phyloP scores from a whole-genome alignment of 768 basidiomycete species.

The Suillus sp. region DNA sequence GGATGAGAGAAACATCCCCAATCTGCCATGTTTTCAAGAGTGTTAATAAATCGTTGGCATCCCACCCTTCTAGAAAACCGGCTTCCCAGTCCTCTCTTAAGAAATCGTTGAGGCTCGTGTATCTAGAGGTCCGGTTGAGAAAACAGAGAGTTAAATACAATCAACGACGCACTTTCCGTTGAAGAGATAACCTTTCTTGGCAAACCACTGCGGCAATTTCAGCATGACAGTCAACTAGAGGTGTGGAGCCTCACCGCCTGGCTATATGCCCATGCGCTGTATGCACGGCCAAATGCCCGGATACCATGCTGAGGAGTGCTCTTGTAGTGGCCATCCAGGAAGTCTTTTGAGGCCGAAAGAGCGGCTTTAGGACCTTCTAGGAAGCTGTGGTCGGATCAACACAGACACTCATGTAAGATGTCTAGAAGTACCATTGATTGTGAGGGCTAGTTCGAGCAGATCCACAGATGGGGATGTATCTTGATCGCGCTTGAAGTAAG shows the following conservation, averaged over 20 bases:
- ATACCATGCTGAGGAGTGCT: conserved; percentile 48
- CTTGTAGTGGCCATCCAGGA: conserved; percentile 54
- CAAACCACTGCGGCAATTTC: conserved; percentile 49
- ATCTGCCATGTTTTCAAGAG: conserved; percentile 52
- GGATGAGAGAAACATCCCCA: conserved; percentile 49
- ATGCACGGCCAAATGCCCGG: conserved; percentile 57
- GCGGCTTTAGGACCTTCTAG: conserved; percentile 63
- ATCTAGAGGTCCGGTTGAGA: conserved; percentile 32
- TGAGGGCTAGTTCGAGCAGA: conserved; percentile 58
- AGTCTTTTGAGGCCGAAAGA: conserved; percentile 53
- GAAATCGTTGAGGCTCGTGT: conserved; percentile 49
- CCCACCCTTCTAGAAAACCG: conserved; percentile 46
- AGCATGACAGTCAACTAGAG: background rate
- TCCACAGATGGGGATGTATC: conserved; percentile 53
- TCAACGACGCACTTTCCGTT: conserved; percentile 38
- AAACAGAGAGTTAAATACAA: background rate
- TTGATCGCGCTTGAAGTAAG: conserved; percentile 22
- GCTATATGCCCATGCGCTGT: conserved; percentile 61
- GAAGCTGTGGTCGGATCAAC: conserved; percentile 40
- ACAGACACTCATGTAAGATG: background rate
- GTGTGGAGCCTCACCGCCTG: conserved; percentile 43
- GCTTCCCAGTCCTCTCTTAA: conserved; percentile 55
- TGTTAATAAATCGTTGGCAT: conserved; percentile 56
- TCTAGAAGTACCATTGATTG: conserved; percentile 48
- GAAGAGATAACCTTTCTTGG: conserved; percentile 46